Conservation (phyloP, 352 stramenopile genomes). For the Pythium dissimile region DNA sequence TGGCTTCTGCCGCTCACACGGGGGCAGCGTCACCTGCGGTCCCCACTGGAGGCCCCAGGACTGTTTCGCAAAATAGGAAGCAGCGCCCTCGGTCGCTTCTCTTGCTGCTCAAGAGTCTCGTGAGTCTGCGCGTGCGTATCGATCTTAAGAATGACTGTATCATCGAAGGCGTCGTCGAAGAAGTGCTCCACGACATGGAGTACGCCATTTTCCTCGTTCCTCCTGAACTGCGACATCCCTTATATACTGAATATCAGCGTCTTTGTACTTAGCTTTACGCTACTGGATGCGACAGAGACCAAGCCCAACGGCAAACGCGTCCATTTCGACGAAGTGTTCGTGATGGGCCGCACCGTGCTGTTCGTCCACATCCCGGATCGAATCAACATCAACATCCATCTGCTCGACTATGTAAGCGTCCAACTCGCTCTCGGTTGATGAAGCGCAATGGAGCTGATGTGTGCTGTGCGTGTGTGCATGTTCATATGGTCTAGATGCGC, state of each 20-base stretch:
- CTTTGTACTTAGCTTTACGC: slow-evolving; percentile 42
- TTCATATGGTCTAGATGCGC: slow-evolving; percentile 37
- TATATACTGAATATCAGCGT: neutral
- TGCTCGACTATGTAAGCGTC: slow-evolving; percentile 70
- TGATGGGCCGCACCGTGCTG: slow-evolving; percentile 84
- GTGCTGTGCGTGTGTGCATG: neutral
- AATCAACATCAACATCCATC: slow-evolving; percentile 77
- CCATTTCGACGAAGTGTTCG: slow-evolving; percentile 80
- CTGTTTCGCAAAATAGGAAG: slow-evolving; percentile 15
- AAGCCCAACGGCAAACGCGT: slow-evolving; percentile 60
- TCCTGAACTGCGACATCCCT: neutral
- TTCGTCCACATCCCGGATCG: slow-evolving; percentile 86
- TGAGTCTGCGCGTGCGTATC: slow-evolving; percentile 73
- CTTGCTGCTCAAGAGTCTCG: slow-evolving; percentile 81
- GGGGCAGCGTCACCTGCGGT: neutral
- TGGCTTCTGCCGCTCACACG: too few relatives aligned
- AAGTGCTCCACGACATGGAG: slow-evolving; percentile 87
- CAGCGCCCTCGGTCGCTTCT: slow-evolving; percentile 55
- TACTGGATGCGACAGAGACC: slow-evolving; percentile 69
- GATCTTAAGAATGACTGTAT: slow-evolving; percentile 83
- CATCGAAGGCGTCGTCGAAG: slow-evolving; percentile 76
- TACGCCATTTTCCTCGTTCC: slow-evolving; percentile 18
- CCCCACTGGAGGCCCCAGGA: neutral
- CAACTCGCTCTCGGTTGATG: neutral
- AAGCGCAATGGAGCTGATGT: neutral